Evolutionary conservation across 805 yeast species (phyloP).

Genomic region (Zygosaccharomyces kombuchaensis): DNA sequence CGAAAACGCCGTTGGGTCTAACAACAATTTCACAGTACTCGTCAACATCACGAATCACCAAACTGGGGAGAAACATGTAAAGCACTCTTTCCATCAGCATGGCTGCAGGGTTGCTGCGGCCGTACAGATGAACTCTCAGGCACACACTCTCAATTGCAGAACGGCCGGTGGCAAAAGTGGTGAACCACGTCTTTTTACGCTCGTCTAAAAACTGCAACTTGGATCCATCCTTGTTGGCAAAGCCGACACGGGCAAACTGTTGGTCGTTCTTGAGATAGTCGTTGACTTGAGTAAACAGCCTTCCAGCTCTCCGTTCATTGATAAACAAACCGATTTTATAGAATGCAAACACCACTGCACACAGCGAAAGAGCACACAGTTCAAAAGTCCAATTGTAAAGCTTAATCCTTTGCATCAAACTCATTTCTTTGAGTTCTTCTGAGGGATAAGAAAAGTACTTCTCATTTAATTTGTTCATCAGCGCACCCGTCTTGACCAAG

Average conservation of each 20-base stretch:
- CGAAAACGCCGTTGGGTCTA: slow-evolving; percentile 40
- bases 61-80: slow-evolving; percentile 52
- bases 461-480: slow-evolving; percentile 25
- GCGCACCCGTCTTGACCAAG: background rate
- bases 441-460: slow-evolving; percentile 32
- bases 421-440: slow-evolving; percentile 56
- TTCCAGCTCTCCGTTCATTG: slow-evolving; percentile 54
- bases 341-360: slow-evolving; percentile 45
- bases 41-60: slow-evolving; percentile 53
- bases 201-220: slow-evolving; percentile 37
- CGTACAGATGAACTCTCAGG: slow-evolving; percentile 57
- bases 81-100: slow-evolving; percentile 60
- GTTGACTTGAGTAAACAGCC: slow-evolving; percentile 47
- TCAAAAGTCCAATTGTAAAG: slow-evolving; percentile 78
- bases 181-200: slow-evolving; percentile 35
- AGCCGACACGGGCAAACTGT: slow-evolving; percentile 60
- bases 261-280: slow-evolving; percentile 54
- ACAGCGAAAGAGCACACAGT: slow-evolving; percentile 47
- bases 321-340: slow-evolving; percentile 56
- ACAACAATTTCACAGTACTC: slow-evolving; percentile 54
- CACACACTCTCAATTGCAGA: slow-evolving; percentile 61
- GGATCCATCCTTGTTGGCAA: slow-evolving; percentile 22
- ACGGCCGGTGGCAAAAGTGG: slow-evolving; percentile 86
- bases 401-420: slow-evolving; percentile 53
- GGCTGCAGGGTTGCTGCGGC: slow-evolving; percentile 76